Evolutionary conservation across 2,329 filamentous ascomycete genomes (phyloP).

Genomic region (Blumeria hordei): DNA sequence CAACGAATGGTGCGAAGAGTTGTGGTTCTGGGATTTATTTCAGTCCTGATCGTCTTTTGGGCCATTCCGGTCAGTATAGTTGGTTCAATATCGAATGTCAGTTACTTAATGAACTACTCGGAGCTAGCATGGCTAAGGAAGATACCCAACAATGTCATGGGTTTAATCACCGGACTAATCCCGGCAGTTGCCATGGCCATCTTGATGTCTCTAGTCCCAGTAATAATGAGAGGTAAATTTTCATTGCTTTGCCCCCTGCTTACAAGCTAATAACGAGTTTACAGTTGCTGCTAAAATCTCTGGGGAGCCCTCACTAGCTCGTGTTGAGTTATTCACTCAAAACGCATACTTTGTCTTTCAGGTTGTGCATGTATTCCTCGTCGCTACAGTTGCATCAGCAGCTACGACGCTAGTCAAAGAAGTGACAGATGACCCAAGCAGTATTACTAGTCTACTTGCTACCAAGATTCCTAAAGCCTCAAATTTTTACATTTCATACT

Average conservation of each 20-base stretch:
- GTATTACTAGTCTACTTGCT: slow-evolving; percentile 41
- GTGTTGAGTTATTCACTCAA: slow-evolving; percentile 72
- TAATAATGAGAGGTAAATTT: slow-evolving; percentile 48
- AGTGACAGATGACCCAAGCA: slow-evolving; percentile 36
- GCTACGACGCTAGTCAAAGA: slow-evolving; percentile 43
- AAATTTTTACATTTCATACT: slow-evolving; percentile 91
- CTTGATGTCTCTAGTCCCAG: slow-evolving; percentile 66
- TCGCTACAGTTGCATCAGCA: slow-evolving; percentile 61
- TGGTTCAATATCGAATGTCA: slow-evolving; percentile 66
- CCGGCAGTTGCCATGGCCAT: slow-evolving; percentile 58
- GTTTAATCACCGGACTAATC: slow-evolving; percentile 64
- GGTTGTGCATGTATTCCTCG: slow-evolving; percentile 75
- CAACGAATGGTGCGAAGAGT: slow-evolving; percentile 53
- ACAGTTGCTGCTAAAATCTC: slow-evolving; percentile 52
- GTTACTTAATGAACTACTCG: slow-evolving; percentile 35
- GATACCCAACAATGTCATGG: slow-evolving; percentile 47
- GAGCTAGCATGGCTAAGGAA: slow-evolving; percentile 53
- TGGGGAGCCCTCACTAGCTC: slow-evolving; percentile 56
- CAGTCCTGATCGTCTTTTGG: slow-evolving; percentile 71
- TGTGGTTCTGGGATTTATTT: slow-evolving; percentile 45
- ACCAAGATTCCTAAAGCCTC: slow-evolving; percentile 56
- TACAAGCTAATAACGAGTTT: neutral
- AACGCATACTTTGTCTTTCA: slow-evolving; percentile 83
- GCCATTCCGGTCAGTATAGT: slow-evolving; percentile 52
- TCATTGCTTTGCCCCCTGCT: neutral